A percentile compares a stretch with the other conserved stretches of the same genome.
These are phyloP conservation scores for Linaria vulgaris DNA, from an alignment of 257 asterid genomes.

Conservation along the genomic window DNA sequence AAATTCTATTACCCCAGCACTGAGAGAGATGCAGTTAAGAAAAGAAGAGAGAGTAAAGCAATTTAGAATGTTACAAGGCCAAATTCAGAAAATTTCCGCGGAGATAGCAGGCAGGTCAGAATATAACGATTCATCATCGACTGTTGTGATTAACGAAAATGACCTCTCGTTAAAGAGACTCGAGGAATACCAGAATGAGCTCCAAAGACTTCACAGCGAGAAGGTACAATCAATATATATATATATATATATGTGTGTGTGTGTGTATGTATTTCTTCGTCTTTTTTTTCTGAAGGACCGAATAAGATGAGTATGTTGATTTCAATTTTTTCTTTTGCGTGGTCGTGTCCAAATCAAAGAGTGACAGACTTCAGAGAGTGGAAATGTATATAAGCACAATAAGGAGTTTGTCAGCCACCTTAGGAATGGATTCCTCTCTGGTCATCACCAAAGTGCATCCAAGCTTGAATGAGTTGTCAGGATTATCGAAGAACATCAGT, in stretches of 20 bases:
- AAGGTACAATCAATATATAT: too few relatives aligned
- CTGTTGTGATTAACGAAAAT: slow-evolving; percentile 54
- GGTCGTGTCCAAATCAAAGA: slow-evolving; percentile 40
- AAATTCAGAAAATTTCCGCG: slow-evolving; percentile 74
- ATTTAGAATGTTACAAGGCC: slow-evolving; percentile 75
- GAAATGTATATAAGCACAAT: slow-evolving; percentile 70
- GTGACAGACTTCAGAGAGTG: slow-evolving; percentile 82
- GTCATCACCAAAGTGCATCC: slow-evolving; percentile 97
- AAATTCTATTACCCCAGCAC: slow-evolving; percentile 76
- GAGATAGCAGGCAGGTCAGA: slow-evolving; percentile 86
- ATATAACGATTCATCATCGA: slow-evolving; percentile 60
- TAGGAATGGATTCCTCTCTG: slow-evolving; percentile 90
- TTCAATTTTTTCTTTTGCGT: slow-evolving; percentile 18
- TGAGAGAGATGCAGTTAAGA: slow-evolving; percentile 82
- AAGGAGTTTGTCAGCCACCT: slow-evolving; percentile 58
- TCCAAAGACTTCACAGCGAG: slow-evolving; percentile 80
- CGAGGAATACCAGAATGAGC: slow-evolving; percentile 87
- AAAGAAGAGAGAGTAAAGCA: slow-evolving; percentile 80
- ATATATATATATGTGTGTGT: too few relatives aligned
- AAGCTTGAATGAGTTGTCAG: slow-evolving; percentile 88
- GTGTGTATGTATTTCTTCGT: background rate
- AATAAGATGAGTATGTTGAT: slow-evolving; percentile 12
- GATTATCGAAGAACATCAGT: slow-evolving; percentile 88
- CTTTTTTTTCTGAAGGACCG: background rate
- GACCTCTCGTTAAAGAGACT: slow-evolving; percentile 82